Base-by-base conservation (phyloP, 192 early-diverging fungal species). In the Entophlyctis helioformis region DNA sequence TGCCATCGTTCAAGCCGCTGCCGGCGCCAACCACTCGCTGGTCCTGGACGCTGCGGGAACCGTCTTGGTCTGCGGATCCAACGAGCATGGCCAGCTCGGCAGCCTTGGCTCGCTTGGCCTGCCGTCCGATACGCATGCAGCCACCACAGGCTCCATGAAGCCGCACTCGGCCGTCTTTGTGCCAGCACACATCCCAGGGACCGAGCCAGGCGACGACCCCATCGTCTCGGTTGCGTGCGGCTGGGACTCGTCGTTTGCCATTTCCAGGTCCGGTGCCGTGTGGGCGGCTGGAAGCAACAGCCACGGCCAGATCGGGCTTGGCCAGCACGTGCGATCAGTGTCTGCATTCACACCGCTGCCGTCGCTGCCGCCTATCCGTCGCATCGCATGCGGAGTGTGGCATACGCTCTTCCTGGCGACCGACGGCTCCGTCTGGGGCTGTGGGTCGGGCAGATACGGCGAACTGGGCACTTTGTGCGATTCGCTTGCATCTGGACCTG, bases 11-110 rank as follows among this genome's bases (percentile, higher is more conserved):
- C n/a, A n/a, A n/a, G n/a, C n/a, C n/a, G n/a, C n/a, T n/a, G n/a
- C n/a, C n/a, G 82, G 82, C 19, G 72, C 79, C 1, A 85, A 85
- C 52, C 82, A 85, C 49, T 61, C 80, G 1, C 72, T 70, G 1
- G 16, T 76, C n/a, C 50, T 78, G 13, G 64, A 64, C 2, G 28
- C 23, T 4, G 20, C 33, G 6, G 60, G 67, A n/a, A 38, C 28
- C 18, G 31, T 82, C 31, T 64, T 56, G 38, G 56, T 69, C 51
- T 51, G 49, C 1, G 79, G 79, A 11, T 51, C 47, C 43, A 77
- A 81, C 44, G 57, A 54, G 13, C 50, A 60, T n/a, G 54, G 62
- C n/a, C 74, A 81, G 44, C 54, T 67, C 21, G 62, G 62, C 10
- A n/a, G n/a, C n/a, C n/a, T n/a, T n/a, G 9, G 15, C 1, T 12